Conservation (phyloP, 176 grass and related monocot species). For the Lolium rigidum region DNA sequence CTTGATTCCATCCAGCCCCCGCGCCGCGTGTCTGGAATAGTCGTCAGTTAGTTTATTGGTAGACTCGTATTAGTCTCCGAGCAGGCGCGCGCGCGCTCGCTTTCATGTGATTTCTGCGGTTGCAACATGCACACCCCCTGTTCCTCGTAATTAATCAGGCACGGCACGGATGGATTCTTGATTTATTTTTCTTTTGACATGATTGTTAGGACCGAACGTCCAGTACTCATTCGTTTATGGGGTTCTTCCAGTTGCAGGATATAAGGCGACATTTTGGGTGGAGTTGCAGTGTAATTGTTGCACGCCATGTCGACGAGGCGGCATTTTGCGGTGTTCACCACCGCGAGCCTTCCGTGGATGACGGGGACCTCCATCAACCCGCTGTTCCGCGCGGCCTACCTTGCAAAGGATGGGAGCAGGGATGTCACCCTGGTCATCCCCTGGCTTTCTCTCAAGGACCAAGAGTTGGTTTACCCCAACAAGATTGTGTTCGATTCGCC, state of each 20-base stretch:
- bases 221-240: too few relatives aligned
- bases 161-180: too few relatives aligned
- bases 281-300: not conserved
- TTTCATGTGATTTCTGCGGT: not conserved
- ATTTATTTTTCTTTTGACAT: too few relatives aligned
- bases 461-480: slow-evolving; percentile 84
- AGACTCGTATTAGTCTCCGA: not conserved
- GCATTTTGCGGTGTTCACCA: slow-evolving; percentile 92
- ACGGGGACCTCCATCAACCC: slow-evolving; percentile 91
- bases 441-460: slow-evolving; percentile 79
- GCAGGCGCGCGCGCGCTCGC: not conserved
- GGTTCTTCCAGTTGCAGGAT: too few relatives aligned
- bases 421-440: slow-evolving; percentile 89
- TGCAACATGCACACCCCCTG: not conserved
- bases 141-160: too few relatives aligned
- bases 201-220: too few relatives aligned
- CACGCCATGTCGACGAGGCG: slow-evolving; percentile 54
- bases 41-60: not conserved
- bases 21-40: not conserved
- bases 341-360: slow-evolving; percentile 95
- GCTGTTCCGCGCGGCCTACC: slow-evolving; percentile 71
- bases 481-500: slow-evolving; percentile 63
- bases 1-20: not conserved
- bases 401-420: slow-evolving; percentile 62
- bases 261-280: not conserved